phyloP scores from a whole-genome alignment of 805 yeast genomes.

The Wickerhamomyces mucosus region DNA sequence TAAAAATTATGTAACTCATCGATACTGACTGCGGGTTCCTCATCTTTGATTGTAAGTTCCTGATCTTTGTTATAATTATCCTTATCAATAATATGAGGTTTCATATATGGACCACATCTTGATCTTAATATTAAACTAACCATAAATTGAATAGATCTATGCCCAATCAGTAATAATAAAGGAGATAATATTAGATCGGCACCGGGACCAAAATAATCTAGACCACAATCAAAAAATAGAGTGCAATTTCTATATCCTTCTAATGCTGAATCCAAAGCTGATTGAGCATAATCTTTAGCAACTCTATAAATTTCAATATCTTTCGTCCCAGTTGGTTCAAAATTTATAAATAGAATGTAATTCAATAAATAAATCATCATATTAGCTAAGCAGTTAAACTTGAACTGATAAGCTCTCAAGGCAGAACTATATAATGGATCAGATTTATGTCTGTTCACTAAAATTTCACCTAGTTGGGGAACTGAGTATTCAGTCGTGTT shows the following conservation, averaged over 20 bases:
- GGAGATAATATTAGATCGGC: slow-evolving; percentile 42
- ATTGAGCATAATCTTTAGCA: slow-evolving; percentile 32
- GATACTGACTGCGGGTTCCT: slow-evolving; percentile 1
- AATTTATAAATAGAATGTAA: slow-evolving; percentile 37
- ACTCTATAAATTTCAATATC: slow-evolving; percentile 24
- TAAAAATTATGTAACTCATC: slow-evolving; percentile 19
- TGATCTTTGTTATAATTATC: not conserved
- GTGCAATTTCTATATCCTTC: slow-evolving; percentile 34
- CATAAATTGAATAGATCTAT: slow-evolving; percentile 47
- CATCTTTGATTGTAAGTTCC: slow-evolving; percentile 14
- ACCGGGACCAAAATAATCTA: slow-evolving; percentile 26
- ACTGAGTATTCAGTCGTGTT: slow-evolving; percentile 23
- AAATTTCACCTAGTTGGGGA: slow-evolving; percentile 24
- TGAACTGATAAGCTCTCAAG: slow-evolving; percentile 29
- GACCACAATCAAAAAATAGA: slow-evolving; percentile 29
- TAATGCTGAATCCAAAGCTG: slow-evolving; percentile 31
- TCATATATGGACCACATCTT: slow-evolving; percentile 33
- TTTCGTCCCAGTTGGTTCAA: slow-evolving; percentile 31
- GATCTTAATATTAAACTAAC: slow-evolving; percentile 45
- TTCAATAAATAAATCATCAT: slow-evolving; percentile 41
- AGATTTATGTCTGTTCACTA: slow-evolving; percentile 14
- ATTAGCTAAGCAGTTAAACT: slow-evolving; percentile 31
- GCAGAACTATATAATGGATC: slow-evolving; percentile 21
- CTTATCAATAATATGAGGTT: slow-evolving; percentile 5
- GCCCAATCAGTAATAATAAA: slow-evolving; percentile 40